These are phyloP conservation scores for Leccinum ochraceum DNA, from an alignment of 768 basidiomycete species.

Conservation along the genomic window DNA sequence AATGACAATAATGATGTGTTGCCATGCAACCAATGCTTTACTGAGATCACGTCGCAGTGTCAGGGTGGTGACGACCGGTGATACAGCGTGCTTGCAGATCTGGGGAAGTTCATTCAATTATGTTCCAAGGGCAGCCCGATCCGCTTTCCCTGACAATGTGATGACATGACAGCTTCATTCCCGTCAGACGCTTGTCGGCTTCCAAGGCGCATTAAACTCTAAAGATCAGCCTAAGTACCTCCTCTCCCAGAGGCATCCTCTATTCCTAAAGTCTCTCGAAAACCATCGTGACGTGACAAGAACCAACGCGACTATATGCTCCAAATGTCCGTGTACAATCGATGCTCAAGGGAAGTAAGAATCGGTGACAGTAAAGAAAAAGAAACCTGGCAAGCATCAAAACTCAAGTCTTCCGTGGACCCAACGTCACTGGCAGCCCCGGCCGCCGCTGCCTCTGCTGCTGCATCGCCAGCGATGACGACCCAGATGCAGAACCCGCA, in stretches of 20 bases:
- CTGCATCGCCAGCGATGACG: conserved; percentile 29
- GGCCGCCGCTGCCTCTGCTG: conserved; percentile 45
- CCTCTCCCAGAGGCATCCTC: too few relatives aligned
- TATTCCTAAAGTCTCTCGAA: neutral
- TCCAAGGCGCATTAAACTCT: neutral
- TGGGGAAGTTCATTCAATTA: neutral
- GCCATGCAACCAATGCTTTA: neutral
- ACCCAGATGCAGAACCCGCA: conserved; percentile 1
- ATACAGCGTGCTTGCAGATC: neutral
- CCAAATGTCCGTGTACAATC: neutral
- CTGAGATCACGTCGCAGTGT: neutral
- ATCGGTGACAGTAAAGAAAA: neutral
- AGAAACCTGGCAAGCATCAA: neutral
- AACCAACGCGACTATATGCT: neutral
- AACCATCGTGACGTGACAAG: neutral
- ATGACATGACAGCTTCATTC: neutral
- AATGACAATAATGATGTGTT: neutral
- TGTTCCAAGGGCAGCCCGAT: neutral
- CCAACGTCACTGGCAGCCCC: conserved; percentile 37
- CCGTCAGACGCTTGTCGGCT: neutral
- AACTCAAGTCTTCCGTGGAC: conserved; percentile 29
- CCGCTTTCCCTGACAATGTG: neutral
- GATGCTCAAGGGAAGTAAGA: neutral
- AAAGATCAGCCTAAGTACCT: neutral
- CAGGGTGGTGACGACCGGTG: neutral